phyloP scores from a whole-genome alignment of 2,329 filamentous ascomycete genomes.

The Ceratocystis cubensis region DNA sequence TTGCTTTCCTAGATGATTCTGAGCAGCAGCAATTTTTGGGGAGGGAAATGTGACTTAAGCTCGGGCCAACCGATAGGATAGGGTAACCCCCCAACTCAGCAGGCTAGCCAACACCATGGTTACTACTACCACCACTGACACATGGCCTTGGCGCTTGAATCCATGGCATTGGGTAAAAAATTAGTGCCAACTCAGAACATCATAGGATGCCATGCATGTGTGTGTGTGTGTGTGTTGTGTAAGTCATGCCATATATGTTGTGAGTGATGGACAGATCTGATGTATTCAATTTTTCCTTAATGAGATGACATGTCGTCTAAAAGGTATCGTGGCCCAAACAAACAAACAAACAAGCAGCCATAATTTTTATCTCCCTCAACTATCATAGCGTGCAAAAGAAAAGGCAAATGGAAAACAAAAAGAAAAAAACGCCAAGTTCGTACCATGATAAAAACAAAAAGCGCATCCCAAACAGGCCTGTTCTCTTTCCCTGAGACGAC shows the following conservation, averaged over 20 bases:
- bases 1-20: not conserved
- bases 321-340: conserved; percentile 18
- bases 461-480: not conserved
- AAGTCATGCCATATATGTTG: not conserved
- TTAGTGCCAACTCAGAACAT: not conserved
- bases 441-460: conserved; percentile 5
- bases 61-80: not conserved
- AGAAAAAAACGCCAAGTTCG: conserved; percentile 8
- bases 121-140: not conserved
- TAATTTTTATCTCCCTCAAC: not conserved
- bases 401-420: conserved; percentile 14
- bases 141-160: not conserved
- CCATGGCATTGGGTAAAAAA: not conserved
- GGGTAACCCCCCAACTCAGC: no score
- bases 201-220: not conserved
- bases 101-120: not conserved
- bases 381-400: conserved; percentile 9
- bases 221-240: not conserved
- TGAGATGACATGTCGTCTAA: conserved; percentile 11
- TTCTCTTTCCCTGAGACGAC: conserved; percentile 18
- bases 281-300: conserved; percentile 9
- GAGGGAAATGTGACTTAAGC: not conserved
- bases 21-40: no score
- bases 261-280: conserved; percentile 10
- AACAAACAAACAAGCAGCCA: conserved; percentile 5